Evolutionary conservation across 2,329 filamentous ascomycete genomes (phyloP).

Genomic region (Biscogniauxia sp.): DNA sequence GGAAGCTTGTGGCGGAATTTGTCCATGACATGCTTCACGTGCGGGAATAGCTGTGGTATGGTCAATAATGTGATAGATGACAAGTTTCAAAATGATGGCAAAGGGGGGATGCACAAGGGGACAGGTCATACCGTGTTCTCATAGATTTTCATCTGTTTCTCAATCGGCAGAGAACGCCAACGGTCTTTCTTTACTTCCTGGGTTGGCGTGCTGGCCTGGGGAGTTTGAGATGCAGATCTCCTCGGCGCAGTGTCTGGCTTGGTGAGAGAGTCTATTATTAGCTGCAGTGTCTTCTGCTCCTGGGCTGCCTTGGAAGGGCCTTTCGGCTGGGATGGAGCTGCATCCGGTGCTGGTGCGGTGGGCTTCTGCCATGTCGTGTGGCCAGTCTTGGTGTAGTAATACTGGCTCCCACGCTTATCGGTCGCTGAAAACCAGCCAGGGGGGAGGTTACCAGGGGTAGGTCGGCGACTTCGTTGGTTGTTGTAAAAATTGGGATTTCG

Average conservation of each 20-base stretch:
- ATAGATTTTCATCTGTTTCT: slow-evolving; percentile 94
- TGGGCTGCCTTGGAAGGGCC: slow-evolving; percentile 61
- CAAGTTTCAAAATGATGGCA: too few relatives aligned
- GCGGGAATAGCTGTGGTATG: slow-evolving; percentile 66
- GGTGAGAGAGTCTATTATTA: slow-evolving; percentile 81
- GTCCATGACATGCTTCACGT: slow-evolving; percentile 81
- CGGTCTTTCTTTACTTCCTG: slow-evolving; percentile 65
- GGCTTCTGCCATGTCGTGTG: slow-evolving; percentile 81
- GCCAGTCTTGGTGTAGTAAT: slow-evolving; percentile 82
- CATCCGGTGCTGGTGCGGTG: slow-evolving; percentile 63
- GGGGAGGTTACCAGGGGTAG: slow-evolving; percentile 56
- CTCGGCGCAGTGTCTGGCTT: slow-evolving; percentile 61
- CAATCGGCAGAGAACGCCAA: slow-evolving; percentile 66
- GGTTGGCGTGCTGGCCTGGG: slow-evolving; percentile 53
- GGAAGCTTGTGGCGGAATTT: slow-evolving; percentile 86
- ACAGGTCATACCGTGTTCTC: slow-evolving; percentile 75
- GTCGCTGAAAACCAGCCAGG: slow-evolving; percentile 82
- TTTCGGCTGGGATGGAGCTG: slow-evolving; percentile 56
- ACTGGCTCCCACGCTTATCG: slow-evolving; percentile 68
- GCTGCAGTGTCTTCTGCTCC: slow-evolving; percentile 73
- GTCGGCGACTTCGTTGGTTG: slow-evolving; percentile 52
- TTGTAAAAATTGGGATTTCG: slow-evolving; percentile 52
- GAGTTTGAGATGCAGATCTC: slow-evolving; percentile 59
- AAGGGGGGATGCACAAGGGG: neutral
- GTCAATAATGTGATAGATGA: slow-evolving; percentile 13